Base-by-base conservation (phyloP, 2,329 filamentous ascomycete species). In the Paracorniculantispora psalliotae region DNA sequence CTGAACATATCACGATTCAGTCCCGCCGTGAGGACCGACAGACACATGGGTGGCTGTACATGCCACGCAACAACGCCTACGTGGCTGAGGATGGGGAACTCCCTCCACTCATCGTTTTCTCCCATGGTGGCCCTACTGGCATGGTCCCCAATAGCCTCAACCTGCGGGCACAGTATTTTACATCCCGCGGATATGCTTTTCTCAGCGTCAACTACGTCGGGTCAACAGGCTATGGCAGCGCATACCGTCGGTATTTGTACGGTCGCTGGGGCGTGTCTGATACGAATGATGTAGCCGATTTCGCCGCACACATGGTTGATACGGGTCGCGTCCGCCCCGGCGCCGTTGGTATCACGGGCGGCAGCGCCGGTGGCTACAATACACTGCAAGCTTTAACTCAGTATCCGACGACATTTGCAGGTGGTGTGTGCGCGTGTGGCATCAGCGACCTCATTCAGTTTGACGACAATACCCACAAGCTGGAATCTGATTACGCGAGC, bases 291-390 rank as follows among this genome's bases (percentile, higher is more conserved):
- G 76, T 77, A 1, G 76, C 74, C 10, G 78, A 78, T 49, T 74
- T 73, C 4, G 77, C 81, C 0, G 66, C 70, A 0, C 75, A 76
- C 49, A 72, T 84, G 2, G 70, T 69, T 1, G 61, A 63, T 0
- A 65, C 71, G 0, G 72, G 73, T 0, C 66, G 73, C 4, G 71
- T 81, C 1, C 71, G 74, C 23, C 58, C 62, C 12, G 63, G 68
- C 1, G 70, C 71, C 2, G 72, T 80, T 0, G 81, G 80, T 0
- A 79, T 83, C 58, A 76, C 75, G 1, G 81, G 81, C 2, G 71
- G 71, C 6, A 81, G 79, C 57, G 79, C 81, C 0, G 81, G 81
- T 13, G 82, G 82, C 0, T 84, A 83, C 66, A 76, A 77, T 12
- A 79, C 80, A 0, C 71, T 85, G 25, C 76, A 80, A 63, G 75